Evolutionary conservation across 2,329 filamentous ascomycete species (phyloP), one percentile per base, ranked within the genome.

Genomic region (Arthrobotrys sinensis): DNA sequence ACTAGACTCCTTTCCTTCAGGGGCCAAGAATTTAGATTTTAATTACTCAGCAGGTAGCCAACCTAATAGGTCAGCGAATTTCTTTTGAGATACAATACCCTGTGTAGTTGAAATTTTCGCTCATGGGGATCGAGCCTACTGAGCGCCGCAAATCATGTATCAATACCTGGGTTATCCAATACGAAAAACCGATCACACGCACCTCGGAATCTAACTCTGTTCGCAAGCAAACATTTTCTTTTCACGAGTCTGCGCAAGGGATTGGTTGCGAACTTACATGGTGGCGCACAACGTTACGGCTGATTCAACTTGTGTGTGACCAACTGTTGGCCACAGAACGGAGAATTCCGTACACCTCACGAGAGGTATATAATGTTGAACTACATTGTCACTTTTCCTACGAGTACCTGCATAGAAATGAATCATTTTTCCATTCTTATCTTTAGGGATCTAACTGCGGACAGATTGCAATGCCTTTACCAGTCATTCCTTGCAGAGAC

Each of bases 251-350:
- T 19, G 10, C 6, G n/a, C n/a, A 21, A 11, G 52, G 28, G n/a
- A 45, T 45, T 45, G 40, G 40, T 24, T 48, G 55, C 11, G n/a
- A 43, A 60, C 55, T 60, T 16, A 36, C 55, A 43, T 43, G 55
- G 55, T 60, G 55, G 55, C 55, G 55, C 36, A 24, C 36, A 40
- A 12, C 55, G n/a, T n/a, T n/a, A n/a, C n/a, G 55, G 36, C 55
- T 60, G 55, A 40, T 48, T 21, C 5, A 36, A 60, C 19, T 28
- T 34, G 36, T 43, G 36, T 48, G 45, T 48, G 45, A 48, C 45
- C 19, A 48, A 8, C 5, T 24, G 45, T 48, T 45, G 40, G 12
- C 40, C 40, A 21, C 52, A 24, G 16, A 52, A 16, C 14, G 14
- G 46, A 50, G 24, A 5, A 45, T 45, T 14, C 36, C 36, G 36